Percentiles rank a stretch among this genome's conserved stretches.
Evolutionary conservation across 129 eudicot species (phyloP).

Genomic region (Ambrosia trifida): DNA sequence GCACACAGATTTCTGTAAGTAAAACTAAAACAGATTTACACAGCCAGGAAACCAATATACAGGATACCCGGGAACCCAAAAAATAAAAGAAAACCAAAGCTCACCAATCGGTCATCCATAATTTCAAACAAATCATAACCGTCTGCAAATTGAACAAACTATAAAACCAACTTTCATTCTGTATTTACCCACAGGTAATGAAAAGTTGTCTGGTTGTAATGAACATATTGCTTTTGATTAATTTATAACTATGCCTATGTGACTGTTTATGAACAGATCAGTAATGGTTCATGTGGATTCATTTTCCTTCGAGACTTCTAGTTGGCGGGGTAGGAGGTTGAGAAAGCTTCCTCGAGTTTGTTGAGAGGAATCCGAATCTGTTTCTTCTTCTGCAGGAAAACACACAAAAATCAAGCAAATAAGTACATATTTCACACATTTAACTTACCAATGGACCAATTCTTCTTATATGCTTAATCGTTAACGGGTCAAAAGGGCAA

Average conservation of each 20-base stretch:
- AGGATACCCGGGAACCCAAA: slow-evolving; percentile 1
- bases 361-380: slow-evolving; percentile 54
- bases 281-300: too few relatives aligned
- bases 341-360: slow-evolving; percentile 78
- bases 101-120: slow-evolving; percentile 18
- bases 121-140: slow-evolving; percentile 31
- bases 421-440: too few relatives aligned
- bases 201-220: slow-evolving; percentile 23
- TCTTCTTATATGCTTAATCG: too few relatives aligned
- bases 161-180: slow-evolving; percentile 35
- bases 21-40: slow-evolving; percentile 29
- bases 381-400: slow-evolving; percentile 53
- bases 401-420: background rate
- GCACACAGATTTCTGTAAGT: slow-evolving; percentile 31
- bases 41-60: slow-evolving; percentile 30
- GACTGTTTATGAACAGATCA: too few relatives aligned
- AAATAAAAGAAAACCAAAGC: background rate
- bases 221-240: too few relatives aligned
- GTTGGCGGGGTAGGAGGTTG: slow-evolving; percentile 15
- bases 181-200: slow-evolving; percentile 36
- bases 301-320: slow-evolving; percentile 41
- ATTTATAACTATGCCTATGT: background rate
- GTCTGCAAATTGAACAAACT: slow-evolving; percentile 31
- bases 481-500: background rate
- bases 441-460: too few relatives aligned